Evolutionary conservation across 371 early-diverging fungal genomes (phyloP).

Genomic region (Globomyces sp.): DNA sequence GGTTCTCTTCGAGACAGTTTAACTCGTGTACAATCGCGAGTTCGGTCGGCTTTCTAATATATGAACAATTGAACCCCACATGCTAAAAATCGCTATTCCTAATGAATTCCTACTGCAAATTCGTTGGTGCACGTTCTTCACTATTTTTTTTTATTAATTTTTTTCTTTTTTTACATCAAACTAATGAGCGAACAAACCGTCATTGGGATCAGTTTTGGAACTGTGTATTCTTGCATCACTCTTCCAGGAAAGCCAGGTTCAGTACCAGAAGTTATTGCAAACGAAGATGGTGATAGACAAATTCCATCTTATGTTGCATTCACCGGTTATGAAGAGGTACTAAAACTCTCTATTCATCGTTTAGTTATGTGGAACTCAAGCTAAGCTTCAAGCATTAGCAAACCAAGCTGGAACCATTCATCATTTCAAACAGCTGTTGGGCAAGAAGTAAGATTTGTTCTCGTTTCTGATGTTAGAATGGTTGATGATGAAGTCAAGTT

Average conservation of each 20-base stretch:
- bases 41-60: conserved; percentile 14
- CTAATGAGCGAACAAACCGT: conserved; percentile 25
- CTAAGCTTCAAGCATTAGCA: conserved; percentile 84
- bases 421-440: conserved; percentile 83
- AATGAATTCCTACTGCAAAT: background rate
- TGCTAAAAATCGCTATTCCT: conserved; percentile 2
- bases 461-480: conserved; percentile 23
- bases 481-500: conserved; percentile 38
- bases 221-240: conserved; percentile 84
- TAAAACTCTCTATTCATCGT: background rate
- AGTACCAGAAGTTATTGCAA: conserved; percentile 81
- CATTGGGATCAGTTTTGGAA: conserved; percentile 89
- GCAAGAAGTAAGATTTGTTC: conserved; percentile 50
- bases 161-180: conserved; percentile 19
- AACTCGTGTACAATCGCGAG: conserved; percentile 3
- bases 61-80: background rate
- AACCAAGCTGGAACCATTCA: conserved; percentile 84
- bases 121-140: too few relatives aligned
- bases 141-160: background rate
- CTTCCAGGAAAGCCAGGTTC: conserved; percentile 74
- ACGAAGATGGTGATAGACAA: conserved; percentile 96
- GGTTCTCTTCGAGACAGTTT: background rate
- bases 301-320: conserved; percentile 91
- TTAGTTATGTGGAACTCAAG: conserved; percentile 90
- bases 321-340: conserved; percentile 85